Evolutionary conservation across 441 rosid genomes (phyloP), one percentile per base, ranked within the genome.

Genomic region (Erysimum cheiri): DNA sequence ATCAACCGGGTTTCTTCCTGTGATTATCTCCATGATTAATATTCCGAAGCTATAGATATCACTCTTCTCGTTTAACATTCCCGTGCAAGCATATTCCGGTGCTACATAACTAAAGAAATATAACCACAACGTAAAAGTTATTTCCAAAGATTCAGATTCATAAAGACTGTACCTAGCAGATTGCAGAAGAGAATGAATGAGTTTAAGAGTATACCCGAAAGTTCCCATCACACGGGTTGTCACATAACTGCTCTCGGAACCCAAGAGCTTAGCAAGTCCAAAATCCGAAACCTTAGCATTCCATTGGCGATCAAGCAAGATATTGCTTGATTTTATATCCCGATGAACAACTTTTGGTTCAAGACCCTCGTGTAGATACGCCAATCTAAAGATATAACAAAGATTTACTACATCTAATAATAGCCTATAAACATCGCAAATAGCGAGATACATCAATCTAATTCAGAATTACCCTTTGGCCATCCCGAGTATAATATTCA

Each of bases 161-260:
- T 37, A 62, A 49, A 60, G 28, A 32, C 7, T 41, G 53, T 26
- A 26, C n/a, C 46, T 14, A 55, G 28, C 28, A 8, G 32, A 39
- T 55, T 15, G 22, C 28, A 57, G 35, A 24, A 59, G 22, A 69
- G 28, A 63, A 40, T 33, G 4, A 49, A 26, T 44, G 33, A n/a
- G 26, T 24, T 44, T 4, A 36, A 9, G 40, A 57, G 0, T 31
- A 44, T 62, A 94, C 98, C 97, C 98, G 41, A 94, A 94, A 28
- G 97, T 94, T 80, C 98, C 98, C 98, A 94, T 94, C 66, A 94
- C 97, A 33, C 97, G 93, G 13, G 98, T 94, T 48, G 97, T 91
- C 48, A 92, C 97, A 54, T 94, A 85, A 71, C 91, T 92, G 70
- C 81, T 86, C 60, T 94, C 97, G 0, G 97, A 91, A 70, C 91